A percentile compares a stretch with the other conserved stretches of the same genome.
Evolutionary conservation across 2,329 filamentous ascomycete genomes (phyloP).

Genomic region (Calcarisporium arbuscula): DNA sequence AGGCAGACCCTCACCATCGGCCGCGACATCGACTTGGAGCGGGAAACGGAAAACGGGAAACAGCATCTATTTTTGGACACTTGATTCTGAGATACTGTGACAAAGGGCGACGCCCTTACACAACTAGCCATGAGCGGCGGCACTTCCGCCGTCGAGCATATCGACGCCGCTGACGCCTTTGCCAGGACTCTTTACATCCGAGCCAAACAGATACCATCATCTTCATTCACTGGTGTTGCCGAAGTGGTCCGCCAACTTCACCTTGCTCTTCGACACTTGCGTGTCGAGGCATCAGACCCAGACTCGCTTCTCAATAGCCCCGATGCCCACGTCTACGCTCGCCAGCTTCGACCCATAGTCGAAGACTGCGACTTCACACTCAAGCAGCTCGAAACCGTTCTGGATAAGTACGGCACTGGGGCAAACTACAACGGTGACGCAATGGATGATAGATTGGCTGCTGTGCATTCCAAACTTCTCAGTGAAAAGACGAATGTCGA

Average conservation of each 20-base stretch:
- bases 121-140: conserved; percentile 23
- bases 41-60: too few species aligned
- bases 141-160: conserved; percentile 34
- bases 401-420: conserved; percentile 39
- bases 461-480: conserved; percentile 40
- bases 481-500: conserved; percentile 48
- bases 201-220: conserved; percentile 37
- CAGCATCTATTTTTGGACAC: too few species aligned
- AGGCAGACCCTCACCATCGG: too few species aligned
- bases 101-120: too few species aligned
- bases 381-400: conserved; percentile 45
- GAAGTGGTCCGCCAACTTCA: conserved; percentile 47
- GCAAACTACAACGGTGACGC: conserved; percentile 21
- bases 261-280: conserved; percentile 50
- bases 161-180: conserved; percentile 50
- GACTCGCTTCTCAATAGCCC: conserved; percentile 47
- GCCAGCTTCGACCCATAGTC: conserved; percentile 45
- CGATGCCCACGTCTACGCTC: conserved; percentile 35
- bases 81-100: too few species aligned
- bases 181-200: conserved; percentile 50
- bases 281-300: conserved; percentile 49
- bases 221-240: conserved; percentile 40
- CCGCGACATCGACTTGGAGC: too few species aligned
- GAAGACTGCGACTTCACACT: conserved; percentile 50
- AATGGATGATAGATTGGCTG: conserved; percentile 31